Evolutionary conservation across 441 rosid genomes (phyloP).

Genomic region (Populus hybrid): DNA sequence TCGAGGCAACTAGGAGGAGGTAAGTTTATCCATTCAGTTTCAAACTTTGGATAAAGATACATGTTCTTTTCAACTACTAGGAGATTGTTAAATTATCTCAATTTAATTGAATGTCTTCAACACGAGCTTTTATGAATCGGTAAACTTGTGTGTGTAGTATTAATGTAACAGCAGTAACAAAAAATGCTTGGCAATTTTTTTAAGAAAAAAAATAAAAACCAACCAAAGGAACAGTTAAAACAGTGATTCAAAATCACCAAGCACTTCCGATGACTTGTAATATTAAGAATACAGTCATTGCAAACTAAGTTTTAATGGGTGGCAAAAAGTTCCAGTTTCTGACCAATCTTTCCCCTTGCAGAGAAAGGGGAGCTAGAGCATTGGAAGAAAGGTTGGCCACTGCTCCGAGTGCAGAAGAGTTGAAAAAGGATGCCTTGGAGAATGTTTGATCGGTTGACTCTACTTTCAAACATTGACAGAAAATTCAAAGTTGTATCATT

Average conservation of each 20-base stretch:
- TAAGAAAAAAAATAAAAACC: too few species aligned
- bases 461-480: neutral
- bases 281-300: neutral
- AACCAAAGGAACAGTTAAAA: neutral
- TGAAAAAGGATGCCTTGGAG: slow-evolving; percentile 51
- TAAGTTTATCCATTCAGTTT: slow-evolving; percentile 20
- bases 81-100: neutral
- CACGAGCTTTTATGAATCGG: neutral
- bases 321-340: neutral
- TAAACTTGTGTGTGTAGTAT: neutral
- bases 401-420: slow-evolving; percentile 48
- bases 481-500: slow-evolving; percentile 6
- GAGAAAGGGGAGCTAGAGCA: slow-evolving; percentile 97
- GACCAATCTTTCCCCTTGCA: slow-evolving; percentile 32
- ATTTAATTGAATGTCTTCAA: neutral
- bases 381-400: slow-evolving; percentile 85
- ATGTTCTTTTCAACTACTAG: neutral
- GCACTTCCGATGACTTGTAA: neutral
- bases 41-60: neutral
- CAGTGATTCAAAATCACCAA: neutral
- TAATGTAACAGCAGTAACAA: neutral
- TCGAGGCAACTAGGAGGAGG: slow-evolving; percentile 97
- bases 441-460: slow-evolving; percentile 42
- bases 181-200: neutral
- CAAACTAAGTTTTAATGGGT: neutral